phyloP scores from a whole-genome alignment of 768 basidiomycete genomes.

The Pholiota molesta region DNA sequence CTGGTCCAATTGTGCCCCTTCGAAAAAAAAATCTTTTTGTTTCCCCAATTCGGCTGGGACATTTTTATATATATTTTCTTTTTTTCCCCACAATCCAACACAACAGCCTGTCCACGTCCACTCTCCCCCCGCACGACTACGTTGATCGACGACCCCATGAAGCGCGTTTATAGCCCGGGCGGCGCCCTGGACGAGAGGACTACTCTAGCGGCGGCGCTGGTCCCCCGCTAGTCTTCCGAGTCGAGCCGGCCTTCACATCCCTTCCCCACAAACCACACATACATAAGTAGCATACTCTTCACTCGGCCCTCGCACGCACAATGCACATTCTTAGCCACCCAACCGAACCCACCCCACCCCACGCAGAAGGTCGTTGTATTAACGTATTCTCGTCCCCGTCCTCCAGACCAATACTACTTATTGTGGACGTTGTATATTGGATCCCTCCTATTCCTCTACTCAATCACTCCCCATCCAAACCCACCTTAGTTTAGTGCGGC shows the following conservation, averaged over 20 bases:
- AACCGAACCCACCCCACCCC: neutral
- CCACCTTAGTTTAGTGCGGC: slow-evolving; percentile 8
- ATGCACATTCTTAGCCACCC: neutral
- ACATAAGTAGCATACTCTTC: neutral
- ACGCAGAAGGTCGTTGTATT: slow-evolving; percentile 14
- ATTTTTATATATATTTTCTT: neutral
- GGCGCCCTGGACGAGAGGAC: neutral
- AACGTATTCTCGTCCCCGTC: neutral
- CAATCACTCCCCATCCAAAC: neutral
- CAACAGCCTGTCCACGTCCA: neutral
- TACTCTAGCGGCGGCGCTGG: too few species aligned
- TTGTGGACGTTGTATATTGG: slow-evolving; percentile 14
- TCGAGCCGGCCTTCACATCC: neutral
- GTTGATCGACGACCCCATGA: slow-evolving; percentile 13
- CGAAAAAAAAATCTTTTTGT: neutral
- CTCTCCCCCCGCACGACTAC: slow-evolving; percentile 7
- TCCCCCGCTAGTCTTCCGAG: neutral
- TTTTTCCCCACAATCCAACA: neutral
- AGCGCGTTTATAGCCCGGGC: neutral
- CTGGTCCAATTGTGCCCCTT: neutral
- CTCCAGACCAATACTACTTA: neutral
- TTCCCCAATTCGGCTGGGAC: slow-evolving; percentile 9
- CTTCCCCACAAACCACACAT: neutral
- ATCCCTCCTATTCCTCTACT: neutral
- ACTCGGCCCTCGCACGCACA: too few species aligned